Conservation (phyloP, 345 rosid species). For the Turnera subulata region DNA sequence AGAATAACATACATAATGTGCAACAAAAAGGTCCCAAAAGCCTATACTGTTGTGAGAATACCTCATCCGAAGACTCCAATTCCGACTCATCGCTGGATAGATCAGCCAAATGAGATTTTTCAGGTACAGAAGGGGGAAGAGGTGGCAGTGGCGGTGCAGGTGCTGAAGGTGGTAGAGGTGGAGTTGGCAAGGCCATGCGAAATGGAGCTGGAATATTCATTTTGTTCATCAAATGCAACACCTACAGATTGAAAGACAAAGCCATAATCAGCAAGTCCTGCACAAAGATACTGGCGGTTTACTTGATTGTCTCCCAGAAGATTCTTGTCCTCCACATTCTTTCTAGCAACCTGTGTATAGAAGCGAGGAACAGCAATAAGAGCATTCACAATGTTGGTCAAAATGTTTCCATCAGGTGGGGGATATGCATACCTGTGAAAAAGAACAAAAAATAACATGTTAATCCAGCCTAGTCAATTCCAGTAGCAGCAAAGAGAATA, state of each 20-base stretch:
- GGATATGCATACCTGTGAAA: constrained; percentile 88
- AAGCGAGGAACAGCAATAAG: constrained; percentile 94
- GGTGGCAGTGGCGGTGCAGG: constrained; percentile 42
- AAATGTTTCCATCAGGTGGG: constrained; percentile 91
- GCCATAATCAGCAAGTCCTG: neutral
- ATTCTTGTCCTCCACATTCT: too few species aligned
- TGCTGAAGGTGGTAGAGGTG: constrained; percentile 68
- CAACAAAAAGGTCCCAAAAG: neutral
- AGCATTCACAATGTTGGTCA: constrained; percentile 93
- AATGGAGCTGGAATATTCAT: constrained; percentile 99
- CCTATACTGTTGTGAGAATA: constrained; percentile 8
- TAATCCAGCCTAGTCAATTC: neutral
- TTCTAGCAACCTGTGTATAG: constrained; percentile 87
- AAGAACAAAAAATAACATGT: neutral
- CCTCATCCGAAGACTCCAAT: constrained; percentile 91
- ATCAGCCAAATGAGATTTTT: constrained; percentile 39
- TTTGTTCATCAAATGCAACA: constrained; percentile 97
- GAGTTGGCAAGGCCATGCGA: constrained; percentile 89
- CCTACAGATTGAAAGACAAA: constrained; percentile 35
- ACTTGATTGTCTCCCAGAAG: too few species aligned
- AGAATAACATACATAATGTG: neutral
- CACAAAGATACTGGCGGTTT: neutral
- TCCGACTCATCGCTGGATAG: constrained; percentile 82
- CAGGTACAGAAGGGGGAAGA: constrained; percentile 28
- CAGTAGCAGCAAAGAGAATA: neutral